Base-by-base conservation (phyloP, 441 rosid species). In the Dalechampia spathulata region DNA sequence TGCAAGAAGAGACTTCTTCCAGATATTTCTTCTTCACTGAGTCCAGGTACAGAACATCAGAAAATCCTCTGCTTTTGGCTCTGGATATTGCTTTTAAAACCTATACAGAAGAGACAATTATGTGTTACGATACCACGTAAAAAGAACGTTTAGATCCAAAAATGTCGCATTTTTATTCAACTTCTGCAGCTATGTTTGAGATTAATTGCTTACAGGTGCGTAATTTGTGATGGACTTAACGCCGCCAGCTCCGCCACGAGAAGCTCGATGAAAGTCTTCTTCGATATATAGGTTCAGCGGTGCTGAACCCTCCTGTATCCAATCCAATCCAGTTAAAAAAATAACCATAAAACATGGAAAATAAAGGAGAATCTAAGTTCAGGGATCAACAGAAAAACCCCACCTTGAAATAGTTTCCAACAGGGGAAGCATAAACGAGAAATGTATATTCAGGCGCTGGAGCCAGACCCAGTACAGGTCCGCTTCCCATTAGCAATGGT, bases 1-100 rank as follows among this genome's bases (percentile, higher is more conserved):
- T 91, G 68, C 90, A 91, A 56, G 95, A 74, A 62, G 98, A 88
- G 49, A 84, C 98, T 52, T 91, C 98, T 72, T 91, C 96, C 26
- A 91, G 40, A 51, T 82, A 58, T 67, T 78, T 83, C 64, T 76
- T 83, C 37, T 73, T 60, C 25, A 70, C 72, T 1, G 96, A 73
- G 53, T 91, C 98, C 0, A 87, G 95, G 59, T 82, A 91, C 46
- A 91, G 53, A 50, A 86, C 95, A 61, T 91, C 98, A 32, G 96
- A 86, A 61, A 79, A 91, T 53, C 98, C 98, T 37, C 71, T 63
- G 70, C 65, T 67, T 73, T 87, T 87, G 2, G 95, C 98, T 61
- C 75, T 81, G 53, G 64, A 50, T 23, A 83, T 34, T 67, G 98
- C 87, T 74, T 82, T 81, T 56, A 87, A 11, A 62, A 67, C 75